Evolutionary conservation across 345 rosid species (phyloP), one percentile per base, ranked within the genome.

Genomic region (Sonneratia alba): DNA sequence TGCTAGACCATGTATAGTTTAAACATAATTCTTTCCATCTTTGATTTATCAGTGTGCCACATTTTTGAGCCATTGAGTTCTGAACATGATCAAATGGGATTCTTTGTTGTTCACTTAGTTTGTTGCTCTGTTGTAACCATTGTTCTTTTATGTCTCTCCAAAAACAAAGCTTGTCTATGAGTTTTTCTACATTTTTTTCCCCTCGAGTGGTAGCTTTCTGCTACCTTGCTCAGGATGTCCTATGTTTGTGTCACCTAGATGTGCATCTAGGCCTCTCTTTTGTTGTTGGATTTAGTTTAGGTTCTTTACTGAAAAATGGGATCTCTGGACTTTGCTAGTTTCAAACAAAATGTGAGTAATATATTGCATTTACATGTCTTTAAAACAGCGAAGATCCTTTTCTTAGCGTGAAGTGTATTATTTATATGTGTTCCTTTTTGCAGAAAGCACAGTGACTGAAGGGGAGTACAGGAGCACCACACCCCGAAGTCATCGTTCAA

Each of bases 361-460:
- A 18, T 34, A 62, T 24, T 27, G 37, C 13, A 13, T 4, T 68
- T 47, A 7, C 24, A 13, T 12, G 10, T 42, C 10, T 42, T 42
- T 42, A 2, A 42, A 42, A 42, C 10, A 42, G 45, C 8, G 61
- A 62, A 42, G 36, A 40, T 24, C 43, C 16, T 22, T 43, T 43
- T 43, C 3, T 34, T 53, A 2, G 16, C 10, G 13, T 55, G 42
- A 42, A 70, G 9, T 53, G 10, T 21, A 3, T 55, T 53, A 34
- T 36, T 16, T 27, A 7, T 3, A 37, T 48, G 47, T 67, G 53
- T 59, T 49, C 22, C 79, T 45, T 67, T 66, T 74, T 71, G 79
- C 82, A 84, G 93, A 83, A 79, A 81, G 79, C 81, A 48, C 67
- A 2, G 43, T 77, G 72, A 74, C 79, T 64, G 76, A 71, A 22